Percentiles rank a stretch among this genome's conserved stretches.
phyloP scores from a whole-genome alignment of 495 filamentous ascomycete species.

The Aspergillus nanangensis region DNA sequence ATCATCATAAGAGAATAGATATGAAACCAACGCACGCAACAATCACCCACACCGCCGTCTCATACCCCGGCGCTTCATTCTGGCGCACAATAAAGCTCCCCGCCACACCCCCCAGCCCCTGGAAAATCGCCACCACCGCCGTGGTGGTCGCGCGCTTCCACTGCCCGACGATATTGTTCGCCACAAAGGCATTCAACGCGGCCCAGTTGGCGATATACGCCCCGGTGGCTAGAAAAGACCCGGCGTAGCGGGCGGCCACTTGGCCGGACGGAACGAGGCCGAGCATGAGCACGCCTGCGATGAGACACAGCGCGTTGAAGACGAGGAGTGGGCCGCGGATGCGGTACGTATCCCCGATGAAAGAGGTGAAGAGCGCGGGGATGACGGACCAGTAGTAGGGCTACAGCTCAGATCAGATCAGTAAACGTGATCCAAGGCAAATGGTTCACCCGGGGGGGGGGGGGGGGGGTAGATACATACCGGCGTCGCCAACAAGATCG shows the following conservation, averaged over 20 bases:
- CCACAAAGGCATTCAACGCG: conserved; percentile 67
- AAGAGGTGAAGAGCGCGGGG: conserved; percentile 65
- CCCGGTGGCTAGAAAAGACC: conserved; percentile 70
- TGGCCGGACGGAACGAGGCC: conserved; percentile 57
- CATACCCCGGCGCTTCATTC: conserved; percentile 63
- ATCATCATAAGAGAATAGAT: background rate
- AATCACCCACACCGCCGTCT: conserved; percentile 68
- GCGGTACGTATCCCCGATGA: conserved; percentile 60
- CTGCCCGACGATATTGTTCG: conserved; percentile 67
- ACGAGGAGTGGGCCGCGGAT: conserved; percentile 64
- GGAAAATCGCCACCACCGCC: conserved; percentile 63
- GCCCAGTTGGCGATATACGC: conserved; percentile 81
- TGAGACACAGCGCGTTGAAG: conserved; percentile 71
- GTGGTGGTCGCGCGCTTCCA: conserved; percentile 75
- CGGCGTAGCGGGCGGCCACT: conserved; percentile 66
- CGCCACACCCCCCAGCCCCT: conserved; percentile 72
- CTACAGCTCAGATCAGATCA: conserved; percentile 6
- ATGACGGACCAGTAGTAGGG: conserved; percentile 75
- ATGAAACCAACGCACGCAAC: conserved; percentile 45
- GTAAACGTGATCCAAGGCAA: too few relatives aligned
- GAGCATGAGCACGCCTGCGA: conserved; percentile 69
- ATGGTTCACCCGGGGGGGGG: background rate
- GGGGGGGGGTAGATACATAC: conserved; percentile 16
- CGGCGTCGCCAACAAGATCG: conserved; percentile 69
- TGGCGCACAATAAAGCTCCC: conserved; percentile 70